Evolutionary conservation across 257 asterid genomes (phyloP).

Genomic region (Eustoma russellianum): DNA sequence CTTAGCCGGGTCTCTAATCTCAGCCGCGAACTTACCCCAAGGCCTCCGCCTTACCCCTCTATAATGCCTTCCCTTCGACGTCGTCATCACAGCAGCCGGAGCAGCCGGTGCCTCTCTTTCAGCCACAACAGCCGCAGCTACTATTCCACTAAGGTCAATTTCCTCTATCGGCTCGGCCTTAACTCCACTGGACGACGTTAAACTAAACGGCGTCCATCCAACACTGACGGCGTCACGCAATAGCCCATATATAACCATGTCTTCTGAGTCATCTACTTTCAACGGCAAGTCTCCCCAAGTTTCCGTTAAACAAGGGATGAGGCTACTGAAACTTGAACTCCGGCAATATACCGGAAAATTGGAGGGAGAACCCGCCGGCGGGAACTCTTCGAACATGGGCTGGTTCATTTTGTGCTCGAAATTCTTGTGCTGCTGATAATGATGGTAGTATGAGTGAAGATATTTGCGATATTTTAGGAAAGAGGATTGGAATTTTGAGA

Average conservation of each 20-base stretch:
- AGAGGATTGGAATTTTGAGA: conserved; percentile 16
- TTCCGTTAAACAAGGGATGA: conserved; percentile 56
- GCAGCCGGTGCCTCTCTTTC: conserved; percentile 17
- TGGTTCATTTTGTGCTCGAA: conserved; percentile 22
- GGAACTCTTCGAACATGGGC: conserved; percentile 21
- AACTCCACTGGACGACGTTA: conserved; percentile 16
- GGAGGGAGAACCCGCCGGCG: conserved; percentile 6
- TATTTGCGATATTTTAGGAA: too few relatives aligned
- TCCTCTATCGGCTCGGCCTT: conserved; percentile 49
- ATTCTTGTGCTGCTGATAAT: background rate
- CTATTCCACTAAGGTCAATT: conserved; percentile 17
- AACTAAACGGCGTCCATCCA: conserved; percentile 74
- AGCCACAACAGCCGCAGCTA: conserved; percentile 8
- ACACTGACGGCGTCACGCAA: conserved; percentile 61
- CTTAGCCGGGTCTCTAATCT: conserved; percentile 81
- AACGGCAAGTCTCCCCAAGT: conserved; percentile 88
- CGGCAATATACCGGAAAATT: conserved; percentile 35
- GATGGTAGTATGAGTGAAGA: background rate
- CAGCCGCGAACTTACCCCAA: conserved; percentile 93
- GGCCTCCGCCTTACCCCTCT: conserved; percentile 84
- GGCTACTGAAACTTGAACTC: conserved; percentile 53
- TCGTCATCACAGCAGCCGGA: background rate
- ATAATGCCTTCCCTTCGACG: conserved; percentile 46
- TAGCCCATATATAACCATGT: conserved; percentile 74
- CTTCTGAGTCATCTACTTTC: conserved; percentile 72